A percentile compares a stretch with the other conserved stretches of the same genome.
Conservation (phyloP, 441 rosid genomes). For the Isatis lusitanica region DNA sequence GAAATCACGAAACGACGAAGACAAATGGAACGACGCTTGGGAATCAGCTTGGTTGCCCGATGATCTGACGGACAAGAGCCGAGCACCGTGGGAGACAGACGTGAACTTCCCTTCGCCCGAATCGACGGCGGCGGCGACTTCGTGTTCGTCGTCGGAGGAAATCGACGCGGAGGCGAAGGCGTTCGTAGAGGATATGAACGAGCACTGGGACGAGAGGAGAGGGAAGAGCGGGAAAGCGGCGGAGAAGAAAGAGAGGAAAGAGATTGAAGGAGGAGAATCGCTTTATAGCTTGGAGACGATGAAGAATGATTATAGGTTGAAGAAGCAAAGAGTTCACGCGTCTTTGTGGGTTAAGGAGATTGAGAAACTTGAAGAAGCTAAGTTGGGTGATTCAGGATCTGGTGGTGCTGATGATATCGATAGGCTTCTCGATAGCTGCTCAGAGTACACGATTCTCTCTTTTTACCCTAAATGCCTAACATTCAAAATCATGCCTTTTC, state of each 20-base stretch:
- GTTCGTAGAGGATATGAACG: constrained; percentile 92
- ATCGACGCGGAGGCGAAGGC: constrained; percentile 77
- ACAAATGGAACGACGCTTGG: constrained; percentile 94
- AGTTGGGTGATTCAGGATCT: constrained; percentile 47
- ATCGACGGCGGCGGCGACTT: constrained; percentile 10
- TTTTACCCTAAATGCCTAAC: neutral
- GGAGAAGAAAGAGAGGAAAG: constrained; percentile 32
- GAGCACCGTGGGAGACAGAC: constrained; percentile 81
- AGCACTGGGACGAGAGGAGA: constrained; percentile 81
- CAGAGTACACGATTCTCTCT: constrained; percentile 52
- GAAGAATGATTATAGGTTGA: constrained; percentile 83
- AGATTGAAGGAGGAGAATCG: constrained; percentile 28
- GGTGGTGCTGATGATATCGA: constrained; percentile 73
- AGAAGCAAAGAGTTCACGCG: constrained; percentile 87
- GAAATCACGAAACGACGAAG: constrained; percentile 47
- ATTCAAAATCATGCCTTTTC: neutral
- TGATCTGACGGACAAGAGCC: constrained; percentile 52
- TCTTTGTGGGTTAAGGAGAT: constrained; percentile 89
- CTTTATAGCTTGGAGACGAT: constrained; percentile 81
- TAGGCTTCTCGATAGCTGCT: constrained; percentile 75
- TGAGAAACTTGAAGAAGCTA: constrained; percentile 77
- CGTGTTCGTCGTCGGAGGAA: constrained; percentile 39
- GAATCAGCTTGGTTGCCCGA: constrained; percentile 93
- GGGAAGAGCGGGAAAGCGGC: constrained; percentile 38
- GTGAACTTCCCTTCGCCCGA: constrained; percentile 52